phyloP scores from a whole-genome alignment of 2,329 filamentous ascomycete genomes.

The Pezicula neosporulosa region DNA sequence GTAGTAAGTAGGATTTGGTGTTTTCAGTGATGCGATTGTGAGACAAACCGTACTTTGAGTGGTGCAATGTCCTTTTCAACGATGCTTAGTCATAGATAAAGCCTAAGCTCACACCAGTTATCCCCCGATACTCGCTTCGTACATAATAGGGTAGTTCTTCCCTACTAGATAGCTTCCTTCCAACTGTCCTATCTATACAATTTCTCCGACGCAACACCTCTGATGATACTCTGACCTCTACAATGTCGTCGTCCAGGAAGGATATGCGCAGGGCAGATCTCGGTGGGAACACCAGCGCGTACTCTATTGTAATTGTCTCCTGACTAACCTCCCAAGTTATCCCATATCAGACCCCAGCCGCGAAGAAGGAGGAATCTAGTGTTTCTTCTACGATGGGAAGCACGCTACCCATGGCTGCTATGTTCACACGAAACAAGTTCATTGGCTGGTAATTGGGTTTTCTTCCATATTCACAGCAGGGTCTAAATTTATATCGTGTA shows the following conservation, averaged over 20 bases:
- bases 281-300: conserved; percentile 47
- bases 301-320: conserved; percentile 66
- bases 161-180: not conserved
- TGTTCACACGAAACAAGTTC: conserved; percentile 88
- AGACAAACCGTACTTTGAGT: no score
- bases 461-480: not conserved
- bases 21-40: no score
- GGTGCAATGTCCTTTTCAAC: no score
- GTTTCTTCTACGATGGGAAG: conserved; percentile 68
- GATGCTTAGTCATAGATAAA: no score
- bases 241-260: conserved; percentile 68
- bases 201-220: not conserved
- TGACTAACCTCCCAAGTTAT: no score
- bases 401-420: conserved; percentile 92
- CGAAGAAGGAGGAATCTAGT: conserved; percentile 62
- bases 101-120: no score
- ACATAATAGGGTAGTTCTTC: no score
- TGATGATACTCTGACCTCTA: not conserved
- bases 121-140: no score
- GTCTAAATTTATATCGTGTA: conserved; percentile 3
- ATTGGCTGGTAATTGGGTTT: conserved; percentile 53
- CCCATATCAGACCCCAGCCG: conserved; percentile 68
- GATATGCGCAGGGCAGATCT: conserved; percentile 74
- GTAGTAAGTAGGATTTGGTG: no score
- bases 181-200: not conserved